Evolutionary conservation across 2,329 filamentous ascomycete genomes (phyloP), one percentile per base, ranked within the genome.

Genomic region (Fonsecaea monophora): DNA sequence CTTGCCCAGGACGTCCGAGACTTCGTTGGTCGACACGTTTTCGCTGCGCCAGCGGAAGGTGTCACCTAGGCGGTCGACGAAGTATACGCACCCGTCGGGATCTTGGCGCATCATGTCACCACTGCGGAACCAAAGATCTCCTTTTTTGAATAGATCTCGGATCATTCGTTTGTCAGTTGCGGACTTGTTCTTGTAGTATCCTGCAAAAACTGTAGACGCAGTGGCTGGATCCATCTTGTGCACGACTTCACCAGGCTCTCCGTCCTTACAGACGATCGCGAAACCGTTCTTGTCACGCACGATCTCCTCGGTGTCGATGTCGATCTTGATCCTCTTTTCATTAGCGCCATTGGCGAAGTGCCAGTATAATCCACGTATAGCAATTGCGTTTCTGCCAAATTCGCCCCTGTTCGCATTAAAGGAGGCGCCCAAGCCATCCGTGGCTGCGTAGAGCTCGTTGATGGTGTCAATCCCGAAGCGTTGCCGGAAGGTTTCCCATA

Each of bases 81-180:
- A 97, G 81, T 85, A 96, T 74, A 89, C 85, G 2, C 88, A 82
- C 4, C 92, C 92, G 66, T 95, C 88, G 0, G 69, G 66, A 71
- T 94, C 90, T 80, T 85, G 86, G n/a, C 88, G 84, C 50, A 95
- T 80, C 40, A 96, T 84, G 74, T 97, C 93, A 21, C 93, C 93
- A 0, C 91, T 90, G 32, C 92, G 87, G 82, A 93, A 96, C 84
- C 88, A 96, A 0, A 87, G 89, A 74, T 97, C 93, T n/a, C 90
- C 92, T 74, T 89, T 89, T 64, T 78, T 80, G 69, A 95, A 86
- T 2, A 95, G 90, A 72, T 90, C 82, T 6, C 89, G 86, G 67
- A 95, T 78, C 57, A 96, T 84, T 78, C 96, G 96, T 70, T 86
- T 84, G 35, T 86, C 80, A 0, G 89, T 91, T 0, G 92, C 92